Base-by-base conservation (phyloP, 495 filamentous ascomycete species). In the Penicillium ucsense region DNA sequence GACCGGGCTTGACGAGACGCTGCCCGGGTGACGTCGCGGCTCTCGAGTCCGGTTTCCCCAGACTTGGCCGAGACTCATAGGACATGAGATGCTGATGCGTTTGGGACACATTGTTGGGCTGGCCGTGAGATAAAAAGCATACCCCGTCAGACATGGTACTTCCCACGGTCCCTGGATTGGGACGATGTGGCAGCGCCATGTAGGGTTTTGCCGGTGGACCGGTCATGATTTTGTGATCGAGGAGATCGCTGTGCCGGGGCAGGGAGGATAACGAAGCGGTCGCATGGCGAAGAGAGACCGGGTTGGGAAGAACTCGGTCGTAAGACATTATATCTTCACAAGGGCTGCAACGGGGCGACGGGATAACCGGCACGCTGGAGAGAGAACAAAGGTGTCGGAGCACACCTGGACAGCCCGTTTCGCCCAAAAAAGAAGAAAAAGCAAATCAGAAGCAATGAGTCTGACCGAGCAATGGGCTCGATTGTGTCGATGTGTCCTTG, bases 221-320 rank as follows among this genome's bases (percentile, higher is more conserved):
- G 43, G 68, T 69, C 73, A 78, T 76, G 54, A 76, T 72, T 47
- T 72, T 76, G 56, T 76, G 71, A 43, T 74, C 72, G 46, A 72
- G 55, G 31, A 75, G 62, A 41, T 64, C 67, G 54, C 69, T 68
- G 43, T 50, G 58, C 54, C 65, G 58, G 43, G 60, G 50, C 9
- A 65, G 49, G 38, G 41, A 8, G n/a, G 54, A 52, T 46, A 62
- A 57, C 54, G 56, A 59, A 35, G 59, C 48, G 51, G 62, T 51
- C 41, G 73, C 70, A 70, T 74, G 61, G 45, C 63, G 69, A 40
- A 76, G 56, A 62, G 67, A 64, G 61, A 63, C 54, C 45, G 73
- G 75, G 44, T 65, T 62, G 54, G 75, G 75, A 31, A 78, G 68
- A 45, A 78, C 74, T 71, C 75, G 73, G 63, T 78, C 71, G 63